Conservation (phyloP, 1,284 basidiomycete species). For the Ustilago sp. region DNA sequence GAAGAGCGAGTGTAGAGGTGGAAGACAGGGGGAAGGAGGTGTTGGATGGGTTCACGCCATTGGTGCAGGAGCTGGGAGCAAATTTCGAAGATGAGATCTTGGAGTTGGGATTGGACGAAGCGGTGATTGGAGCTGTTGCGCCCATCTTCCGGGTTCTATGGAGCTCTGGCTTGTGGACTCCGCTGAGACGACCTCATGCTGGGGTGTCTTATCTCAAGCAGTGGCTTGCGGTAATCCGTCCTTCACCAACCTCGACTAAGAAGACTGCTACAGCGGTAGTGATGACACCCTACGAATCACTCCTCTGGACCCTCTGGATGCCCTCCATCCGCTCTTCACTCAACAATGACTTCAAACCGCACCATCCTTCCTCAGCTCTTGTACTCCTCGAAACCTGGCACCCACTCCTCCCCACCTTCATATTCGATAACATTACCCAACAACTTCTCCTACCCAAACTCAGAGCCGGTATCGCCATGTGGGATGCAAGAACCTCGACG, state of each 20-base stretch:
- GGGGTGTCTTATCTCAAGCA: conserved; percentile 74
- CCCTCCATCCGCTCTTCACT: conserved; percentile 85
- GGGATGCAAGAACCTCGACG: conserved; percentile 69
- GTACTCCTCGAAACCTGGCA: conserved; percentile 89
- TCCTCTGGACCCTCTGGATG: conserved; percentile 94
- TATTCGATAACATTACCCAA: conserved; percentile 93
- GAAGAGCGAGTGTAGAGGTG: neutral
- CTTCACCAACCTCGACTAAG: neutral
- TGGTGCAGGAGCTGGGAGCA: conserved; percentile 25
- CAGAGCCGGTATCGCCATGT: conserved; percentile 82
- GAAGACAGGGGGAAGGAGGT: conserved; percentile 5
- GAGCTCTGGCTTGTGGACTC: conserved; percentile 75
- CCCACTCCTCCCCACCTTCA: conserved; percentile 85
- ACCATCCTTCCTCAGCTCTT: conserved; percentile 80
- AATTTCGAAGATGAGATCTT: conserved; percentile 28
- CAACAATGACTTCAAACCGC: conserved; percentile 84
- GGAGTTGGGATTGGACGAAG: conserved; percentile 76
- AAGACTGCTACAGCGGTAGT: conserved; percentile 33
- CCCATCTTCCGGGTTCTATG: conserved; percentile 79
- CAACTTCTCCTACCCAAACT: conserved; percentile 95
- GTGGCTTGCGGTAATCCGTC: conserved; percentile 77
- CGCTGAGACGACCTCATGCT: conserved; percentile 77
- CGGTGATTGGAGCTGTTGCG: conserved; percentile 88
- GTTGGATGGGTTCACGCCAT: conserved; percentile 30
- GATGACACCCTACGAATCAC: conserved; percentile 95